Evolutionary conservation across 352 stramenopile species (phyloP).

Genomic region (Pythium monospermum): DNA sequence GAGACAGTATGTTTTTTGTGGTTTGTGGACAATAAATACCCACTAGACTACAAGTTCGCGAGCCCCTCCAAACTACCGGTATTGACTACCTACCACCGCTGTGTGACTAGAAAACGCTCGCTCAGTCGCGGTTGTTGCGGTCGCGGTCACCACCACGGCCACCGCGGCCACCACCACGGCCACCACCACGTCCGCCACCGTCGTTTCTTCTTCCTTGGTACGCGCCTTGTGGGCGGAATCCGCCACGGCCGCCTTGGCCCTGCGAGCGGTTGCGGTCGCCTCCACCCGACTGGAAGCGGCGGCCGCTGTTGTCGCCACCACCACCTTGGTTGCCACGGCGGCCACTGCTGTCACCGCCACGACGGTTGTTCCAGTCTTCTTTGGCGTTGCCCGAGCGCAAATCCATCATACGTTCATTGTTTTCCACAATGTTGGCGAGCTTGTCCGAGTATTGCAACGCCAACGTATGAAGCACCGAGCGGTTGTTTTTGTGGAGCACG

Average conservation of each 20-base stretch:
- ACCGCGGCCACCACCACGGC: conserved; percentile 30
- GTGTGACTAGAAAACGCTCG: not conserved
- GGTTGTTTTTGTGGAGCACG: conserved; percentile 93
- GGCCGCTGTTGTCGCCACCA: conserved; percentile 23
- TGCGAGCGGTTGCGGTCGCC: conserved; percentile 27
- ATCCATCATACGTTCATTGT: conserved; percentile 89
- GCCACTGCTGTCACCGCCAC: conserved; percentile 24
- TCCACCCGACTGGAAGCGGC: conserved; percentile 32
- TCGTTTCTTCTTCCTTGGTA: conserved; percentile 15
- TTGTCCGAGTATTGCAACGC: conserved; percentile 97
- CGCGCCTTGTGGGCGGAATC: conserved; percentile 43
- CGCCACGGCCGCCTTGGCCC: conserved; percentile 25
- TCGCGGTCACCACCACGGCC: conserved; percentile 34
- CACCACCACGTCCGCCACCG: conserved; percentile 37
- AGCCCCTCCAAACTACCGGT: too few relatives aligned
- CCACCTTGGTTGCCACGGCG: conserved; percentile 24
- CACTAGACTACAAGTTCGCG: too few relatives aligned
- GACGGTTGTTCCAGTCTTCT: conserved; percentile 63
- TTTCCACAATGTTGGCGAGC: conserved; percentile 83
- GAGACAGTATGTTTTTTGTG: too few relatives aligned
- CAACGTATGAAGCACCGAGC: conserved; percentile 92
- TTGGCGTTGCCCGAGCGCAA: conserved; percentile 60
- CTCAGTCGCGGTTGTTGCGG: conserved; percentile 23
- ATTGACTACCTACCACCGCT: too few relatives aligned
- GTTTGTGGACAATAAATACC: too few relatives aligned